Evolutionary conservation across 2,329 filamentous ascomycete genomes (phyloP).

Genomic region (Aspergillus aculeatus): DNA sequence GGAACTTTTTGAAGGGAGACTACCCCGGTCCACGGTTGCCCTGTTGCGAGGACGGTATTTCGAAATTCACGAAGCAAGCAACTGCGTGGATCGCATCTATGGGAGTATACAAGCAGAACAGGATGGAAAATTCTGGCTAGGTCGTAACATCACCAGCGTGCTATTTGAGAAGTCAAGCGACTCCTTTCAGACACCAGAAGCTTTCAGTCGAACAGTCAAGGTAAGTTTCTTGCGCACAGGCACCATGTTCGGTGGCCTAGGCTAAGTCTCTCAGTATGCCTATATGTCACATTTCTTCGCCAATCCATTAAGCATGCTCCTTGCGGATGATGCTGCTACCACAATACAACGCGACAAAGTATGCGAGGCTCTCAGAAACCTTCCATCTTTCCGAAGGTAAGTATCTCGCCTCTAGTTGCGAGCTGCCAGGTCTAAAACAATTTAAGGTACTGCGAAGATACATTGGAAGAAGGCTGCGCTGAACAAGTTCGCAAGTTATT

Average conservation of each 20-base stretch:
- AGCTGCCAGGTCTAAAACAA: conserved; percentile 15
- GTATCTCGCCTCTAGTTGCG: conserved; percentile 1
- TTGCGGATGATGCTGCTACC: conserved; percentile 31
- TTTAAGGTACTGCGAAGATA: conserved; percentile 41
- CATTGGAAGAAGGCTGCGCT: conserved; percentile 38
- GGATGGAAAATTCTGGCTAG: conserved; percentile 50
- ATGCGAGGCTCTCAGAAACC: conserved; percentile 56
- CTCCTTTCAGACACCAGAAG: conserved; percentile 59
- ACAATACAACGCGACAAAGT: conserved; percentile 41
- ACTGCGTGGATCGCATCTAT: conserved; percentile 45
- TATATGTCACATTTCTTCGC: conserved; percentile 66
- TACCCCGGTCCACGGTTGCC: conserved; percentile 54
- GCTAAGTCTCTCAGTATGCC: conserved; percentile 50
- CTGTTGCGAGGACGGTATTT: conserved; percentile 57
- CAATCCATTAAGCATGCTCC: conserved; percentile 55
- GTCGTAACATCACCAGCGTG: conserved; percentile 51
- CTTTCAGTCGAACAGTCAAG: conserved; percentile 54
- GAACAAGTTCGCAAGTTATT: conserved; percentile 47
- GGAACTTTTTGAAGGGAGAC: conserved; percentile 59
- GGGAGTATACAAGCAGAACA: conserved; percentile 36
- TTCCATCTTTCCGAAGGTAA: conserved; percentile 56
- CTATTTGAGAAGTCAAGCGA: conserved; percentile 58
- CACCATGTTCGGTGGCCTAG: background rate
- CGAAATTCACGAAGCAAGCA: conserved; percentile 51
- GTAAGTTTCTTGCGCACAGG: conserved; percentile 27